phyloP scores from a whole-genome alignment of 352 stramenopile species.

The Hyaloperonospora brassicae region DNA sequence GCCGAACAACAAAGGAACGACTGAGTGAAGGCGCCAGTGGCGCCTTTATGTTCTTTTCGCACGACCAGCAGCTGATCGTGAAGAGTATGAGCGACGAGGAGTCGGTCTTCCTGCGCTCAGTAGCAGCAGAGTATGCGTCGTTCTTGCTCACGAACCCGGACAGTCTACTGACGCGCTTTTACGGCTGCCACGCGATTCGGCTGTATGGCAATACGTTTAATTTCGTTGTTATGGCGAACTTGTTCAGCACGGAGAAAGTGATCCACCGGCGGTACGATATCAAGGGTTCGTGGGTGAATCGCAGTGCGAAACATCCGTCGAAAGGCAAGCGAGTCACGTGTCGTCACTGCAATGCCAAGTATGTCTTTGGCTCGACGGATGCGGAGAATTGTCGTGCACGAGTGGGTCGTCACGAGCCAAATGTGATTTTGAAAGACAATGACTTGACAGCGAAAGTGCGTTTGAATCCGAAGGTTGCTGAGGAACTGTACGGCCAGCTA shows the following conservation, averaged over 20 bases:
- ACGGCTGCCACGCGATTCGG: slow-evolving; percentile 77
- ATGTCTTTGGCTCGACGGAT: slow-evolving; percentile 74
- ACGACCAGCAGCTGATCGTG: slow-evolving; percentile 83
- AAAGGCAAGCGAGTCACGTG: no score
- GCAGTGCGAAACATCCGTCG: no score
- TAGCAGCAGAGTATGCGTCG: slow-evolving; percentile 71
- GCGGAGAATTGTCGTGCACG: slow-evolving; percentile 67
- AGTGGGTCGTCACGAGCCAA: slow-evolving; percentile 77
- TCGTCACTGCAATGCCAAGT: slow-evolving; percentile 83
- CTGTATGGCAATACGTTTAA: slow-evolving; percentile 86
- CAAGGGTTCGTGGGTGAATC: no score
- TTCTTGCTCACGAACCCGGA: slow-evolving; percentile 79
- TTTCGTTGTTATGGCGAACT: slow-evolving; percentile 85
- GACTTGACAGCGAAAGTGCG: slow-evolving; percentile 80
- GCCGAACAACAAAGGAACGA: slow-evolving; percentile 76
- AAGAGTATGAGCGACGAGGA: slow-evolving; percentile 87
- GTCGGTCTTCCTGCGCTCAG: slow-evolving; percentile 69
- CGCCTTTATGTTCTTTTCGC: slow-evolving; percentile 87
- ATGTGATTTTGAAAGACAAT: slow-evolving; percentile 85
- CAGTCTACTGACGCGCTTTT: slow-evolving; percentile 76
- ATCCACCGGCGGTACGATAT: slow-evolving; percentile 82
- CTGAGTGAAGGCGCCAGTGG: slow-evolving; percentile 81
- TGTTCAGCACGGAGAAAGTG: slow-evolving; percentile 77
- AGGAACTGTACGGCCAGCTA: slow-evolving; percentile 80
- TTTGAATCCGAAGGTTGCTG: slow-evolving; percentile 57